Conservation (phyloP, 257 asterid species). For the Solanum pennellii region DNA sequence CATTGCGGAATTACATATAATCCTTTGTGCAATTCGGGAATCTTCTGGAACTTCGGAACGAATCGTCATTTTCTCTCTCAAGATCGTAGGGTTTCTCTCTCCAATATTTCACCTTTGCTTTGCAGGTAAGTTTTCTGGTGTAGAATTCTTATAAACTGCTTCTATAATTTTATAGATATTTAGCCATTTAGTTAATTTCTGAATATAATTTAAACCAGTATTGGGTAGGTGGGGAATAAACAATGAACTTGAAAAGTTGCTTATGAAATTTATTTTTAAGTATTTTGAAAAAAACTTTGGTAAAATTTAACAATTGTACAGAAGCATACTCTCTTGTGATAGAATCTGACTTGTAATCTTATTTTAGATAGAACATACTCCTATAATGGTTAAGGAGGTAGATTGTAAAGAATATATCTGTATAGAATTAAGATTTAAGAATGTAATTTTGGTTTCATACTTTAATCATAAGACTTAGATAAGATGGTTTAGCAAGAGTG, state of each 20-base stretch:
- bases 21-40: not conserved
- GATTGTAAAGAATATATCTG: not conserved
- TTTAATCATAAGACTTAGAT: not conserved
- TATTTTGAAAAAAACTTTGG: not conserved
- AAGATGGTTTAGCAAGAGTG: not conserved
- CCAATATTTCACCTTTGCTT: not conserved
- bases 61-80: not conserved
- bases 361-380: not conserved
- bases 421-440: not conserved
- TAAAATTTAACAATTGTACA: not conserved
- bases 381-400: not conserved
- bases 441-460: not conserved
- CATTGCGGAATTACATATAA: not conserved
- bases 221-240: not conserved
- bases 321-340: not conserved
- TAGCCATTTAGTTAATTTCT: not conserved
- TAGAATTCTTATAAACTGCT: too few species aligned
- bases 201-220: not conserved
- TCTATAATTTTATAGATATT: too few species aligned
- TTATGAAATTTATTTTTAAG: not conserved
- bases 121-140: not conserved
- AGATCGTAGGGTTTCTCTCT: not conserved
- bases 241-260: not conserved
- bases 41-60: not conserved
- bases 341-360: too few species aligned